These are phyloP conservation scores for Penicillium manginii DNA, from an alignment of 495 filamentous ascomycete species.

Conservation along the genomic window DNA sequence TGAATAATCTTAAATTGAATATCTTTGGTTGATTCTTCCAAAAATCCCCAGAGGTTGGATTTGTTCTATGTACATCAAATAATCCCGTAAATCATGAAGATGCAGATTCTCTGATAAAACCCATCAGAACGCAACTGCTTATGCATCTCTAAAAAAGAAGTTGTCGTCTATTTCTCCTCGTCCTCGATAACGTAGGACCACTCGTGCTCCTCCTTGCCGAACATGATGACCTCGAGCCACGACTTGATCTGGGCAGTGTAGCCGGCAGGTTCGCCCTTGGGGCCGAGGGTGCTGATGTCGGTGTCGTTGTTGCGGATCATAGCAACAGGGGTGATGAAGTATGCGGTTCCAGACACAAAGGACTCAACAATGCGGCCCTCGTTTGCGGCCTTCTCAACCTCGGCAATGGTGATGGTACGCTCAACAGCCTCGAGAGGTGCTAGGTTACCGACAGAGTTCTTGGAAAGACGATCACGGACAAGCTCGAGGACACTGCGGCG, in stretches of 20 bases:
- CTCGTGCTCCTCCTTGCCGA: constrained; percentile 74
- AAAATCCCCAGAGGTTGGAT: not conserved
- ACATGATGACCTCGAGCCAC: constrained; percentile 87
- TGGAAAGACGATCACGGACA: constrained; percentile 60
- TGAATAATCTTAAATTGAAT: not conserved
- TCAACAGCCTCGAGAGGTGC: constrained; percentile 75
- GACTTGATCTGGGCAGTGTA: constrained; percentile 74
- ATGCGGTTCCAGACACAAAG: constrained; percentile 88
- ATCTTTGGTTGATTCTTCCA: not conserved
- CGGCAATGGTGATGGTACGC: constrained; percentile 76
- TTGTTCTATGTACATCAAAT: constrained; percentile 2
- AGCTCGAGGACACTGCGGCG: constrained; percentile 75
- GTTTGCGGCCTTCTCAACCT: constrained; percentile 70
- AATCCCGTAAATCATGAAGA: constrained; percentile 7
- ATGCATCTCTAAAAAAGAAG: not conserved
- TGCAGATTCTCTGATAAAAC: constrained; percentile 4
- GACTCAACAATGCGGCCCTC: constrained; percentile 83
- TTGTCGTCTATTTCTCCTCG: constrained; percentile 39
- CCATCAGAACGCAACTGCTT: constrained; percentile 5
- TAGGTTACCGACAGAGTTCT: constrained; percentile 38
- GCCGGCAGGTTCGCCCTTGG: constrained; percentile 59
- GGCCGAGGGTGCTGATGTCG: constrained; percentile 69
- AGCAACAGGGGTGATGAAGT: constrained; percentile 77
- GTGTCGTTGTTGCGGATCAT: constrained; percentile 72
- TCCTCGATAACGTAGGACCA: constrained; percentile 80